Conservation (phyloP, 164 flowering plant genomes). For the Magnolia sinica region DNA sequence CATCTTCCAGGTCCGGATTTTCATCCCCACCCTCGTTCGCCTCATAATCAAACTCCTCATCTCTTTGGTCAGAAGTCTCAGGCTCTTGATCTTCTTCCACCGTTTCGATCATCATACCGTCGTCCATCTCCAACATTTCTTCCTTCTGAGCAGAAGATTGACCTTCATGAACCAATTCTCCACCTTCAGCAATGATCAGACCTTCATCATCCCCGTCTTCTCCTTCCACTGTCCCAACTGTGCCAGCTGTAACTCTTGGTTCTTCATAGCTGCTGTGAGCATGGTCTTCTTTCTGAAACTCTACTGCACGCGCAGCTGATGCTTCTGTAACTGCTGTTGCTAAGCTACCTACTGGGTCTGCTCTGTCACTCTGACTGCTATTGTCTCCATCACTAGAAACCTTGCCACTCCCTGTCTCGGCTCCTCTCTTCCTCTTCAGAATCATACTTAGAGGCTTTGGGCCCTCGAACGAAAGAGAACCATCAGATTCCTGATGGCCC, state of each 20-base stretch:
- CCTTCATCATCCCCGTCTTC: conserved; percentile 11
- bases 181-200: conserved; percentile 10
- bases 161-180: conserved; percentile 18
- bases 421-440: conserved; percentile 71
- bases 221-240: conserved; percentile 7
- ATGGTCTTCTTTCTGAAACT: conserved; percentile 19
- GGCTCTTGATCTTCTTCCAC: conserved; percentile 39
- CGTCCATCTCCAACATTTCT: conserved; percentile 38
- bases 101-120: conserved; percentile 30
- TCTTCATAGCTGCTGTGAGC: conserved; percentile 22
- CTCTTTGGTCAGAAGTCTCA: conserved; percentile 51
- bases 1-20: conserved; percentile 46
- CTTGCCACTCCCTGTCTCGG: conserved; percentile 25
- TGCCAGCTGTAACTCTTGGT: conserved; percentile 11
- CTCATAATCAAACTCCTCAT: conserved; percentile 53
- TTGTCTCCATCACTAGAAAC: conserved; percentile 23
- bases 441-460: conserved; percentile 80
- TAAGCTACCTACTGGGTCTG: conserved; percentile 7
- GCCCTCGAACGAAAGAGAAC: conserved; percentile 61
- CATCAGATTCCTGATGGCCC: conserved; percentile 34
- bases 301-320: neutral
- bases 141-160: conserved; percentile 26
- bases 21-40: conserved; percentile 52
- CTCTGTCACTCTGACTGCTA: conserved; percentile 16
- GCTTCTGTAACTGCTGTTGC: neutral